Evolutionary conservation across 441 rosid species (phyloP), one percentile per base, ranked within the genome.

Genomic region (Erodium trifolium): DNA sequence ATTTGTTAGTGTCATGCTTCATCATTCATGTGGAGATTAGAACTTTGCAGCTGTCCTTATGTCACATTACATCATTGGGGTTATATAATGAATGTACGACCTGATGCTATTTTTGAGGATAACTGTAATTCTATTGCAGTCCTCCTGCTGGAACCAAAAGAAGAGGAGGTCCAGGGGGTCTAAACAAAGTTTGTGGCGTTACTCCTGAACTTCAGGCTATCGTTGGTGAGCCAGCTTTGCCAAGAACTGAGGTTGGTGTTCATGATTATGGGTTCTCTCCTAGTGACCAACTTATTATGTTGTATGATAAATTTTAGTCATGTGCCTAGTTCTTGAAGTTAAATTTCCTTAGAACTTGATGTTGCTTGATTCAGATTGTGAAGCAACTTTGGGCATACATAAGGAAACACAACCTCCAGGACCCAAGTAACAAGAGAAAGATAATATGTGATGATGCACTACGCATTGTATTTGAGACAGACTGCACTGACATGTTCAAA

Each of bases 401-500:
- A 79, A 88, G 98, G 84, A 93, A 91, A 78, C 83, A 91, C 84
- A 93, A 84, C 80, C 98, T 93, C 73, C 97, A 93, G 82, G 98
- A 93, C 70, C 98, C 98, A 34, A 93, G 94, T 76, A 93, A 93
- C 86, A 93, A 89, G 87, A 23, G 27, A 23, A 23, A 23, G 27
- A 23, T 23, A 23, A 23, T 23, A 23, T 23, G 27, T 23, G 27
- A 93, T 78, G 92, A 91, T 73, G 96, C 93, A n/a, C 75, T 93
- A 34, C 92, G 97, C 27, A 66, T 86, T 59, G 96, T 93, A 7
- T 93, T 91, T 67, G 98, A 93, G 84, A 91, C 94, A 9, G 97
- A 93, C 82, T 93, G 96, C 77, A 93, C 98, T 57, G 98, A 93
- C 81, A 93, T 93, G 98, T 93, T 93, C 82, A 93, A 89, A 81